Percentiles rank a stretch among this genome's conserved stretches.
Evolutionary conservation across 202 grass and related monocot species (phyloP).

Genomic region (Zizania palustris): DNA sequence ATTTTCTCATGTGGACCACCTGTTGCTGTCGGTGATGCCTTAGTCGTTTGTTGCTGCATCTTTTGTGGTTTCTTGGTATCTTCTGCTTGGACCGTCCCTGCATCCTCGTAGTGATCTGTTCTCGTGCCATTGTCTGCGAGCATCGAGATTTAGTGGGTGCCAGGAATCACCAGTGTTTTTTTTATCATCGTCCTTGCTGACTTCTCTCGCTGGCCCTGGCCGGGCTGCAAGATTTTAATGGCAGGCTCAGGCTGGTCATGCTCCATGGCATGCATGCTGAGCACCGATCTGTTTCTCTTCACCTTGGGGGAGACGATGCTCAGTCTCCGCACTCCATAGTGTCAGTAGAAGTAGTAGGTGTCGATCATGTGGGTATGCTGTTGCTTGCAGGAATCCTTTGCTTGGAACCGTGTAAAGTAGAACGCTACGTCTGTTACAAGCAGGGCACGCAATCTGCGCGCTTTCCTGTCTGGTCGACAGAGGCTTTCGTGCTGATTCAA

Average conservation of each 20-base stretch:
- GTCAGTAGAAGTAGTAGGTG: background rate
- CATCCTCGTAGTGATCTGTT: background rate
- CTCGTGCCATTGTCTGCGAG: slow-evolving; percentile 6
- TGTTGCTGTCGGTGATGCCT: slow-evolving; percentile 22
- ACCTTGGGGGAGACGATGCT: background rate
- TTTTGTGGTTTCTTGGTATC: slow-evolving; percentile 27
- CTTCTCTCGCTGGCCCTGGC: background rate
- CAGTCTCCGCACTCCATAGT: no score
- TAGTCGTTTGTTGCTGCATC: slow-evolving; percentile 22
- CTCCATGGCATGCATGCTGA: background rate
- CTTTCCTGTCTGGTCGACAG: background rate
- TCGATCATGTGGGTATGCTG: background rate
- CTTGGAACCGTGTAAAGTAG: no score
- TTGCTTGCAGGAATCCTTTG: background rate
- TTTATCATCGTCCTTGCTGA: background rate
- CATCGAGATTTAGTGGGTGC: background rate
- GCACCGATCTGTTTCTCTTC: background rate
- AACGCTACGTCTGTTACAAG: no score
- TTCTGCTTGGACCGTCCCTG: background rate
- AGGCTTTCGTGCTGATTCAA: background rate
- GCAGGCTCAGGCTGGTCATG: background rate
- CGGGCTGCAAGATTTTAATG: slow-evolving; percentile 16
- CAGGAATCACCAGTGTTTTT: background rate
- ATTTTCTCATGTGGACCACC: slow-evolving; percentile 33
- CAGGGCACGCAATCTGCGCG: background rate